A percentile compares a stretch with the other conserved stretches of the same genome.
phyloP scores from a whole-genome alignment of 1,284 basidiomycete genomes.

The Erythrobasidium hasegawianum region DNA sequence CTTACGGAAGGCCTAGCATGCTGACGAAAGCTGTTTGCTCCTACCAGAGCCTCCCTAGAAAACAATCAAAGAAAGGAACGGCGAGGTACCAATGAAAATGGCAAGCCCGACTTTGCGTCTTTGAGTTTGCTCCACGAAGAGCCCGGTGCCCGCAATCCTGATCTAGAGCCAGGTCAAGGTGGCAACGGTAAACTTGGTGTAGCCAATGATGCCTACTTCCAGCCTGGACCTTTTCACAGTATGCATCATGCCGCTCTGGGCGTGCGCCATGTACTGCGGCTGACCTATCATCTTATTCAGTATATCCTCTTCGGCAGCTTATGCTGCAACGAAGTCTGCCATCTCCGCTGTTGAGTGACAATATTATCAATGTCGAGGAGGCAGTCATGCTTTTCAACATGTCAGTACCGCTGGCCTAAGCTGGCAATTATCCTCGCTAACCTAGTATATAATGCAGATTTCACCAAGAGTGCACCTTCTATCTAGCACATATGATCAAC shows the following conservation, averaged over 20 bases:
- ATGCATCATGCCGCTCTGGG: slow-evolving; percentile 25
- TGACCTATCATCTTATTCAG: slow-evolving; percentile 44
- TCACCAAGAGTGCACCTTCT: slow-evolving; percentile 38
- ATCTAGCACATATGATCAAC: slow-evolving; percentile 58
- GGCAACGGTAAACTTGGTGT: slow-evolving; percentile 35
- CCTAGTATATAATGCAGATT: neutral
- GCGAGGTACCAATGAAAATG: slow-evolving; percentile 1
- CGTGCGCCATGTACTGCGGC: neutral
- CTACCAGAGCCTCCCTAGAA: slow-evolving; percentile 64
- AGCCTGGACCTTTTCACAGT: slow-evolving; percentile 62
- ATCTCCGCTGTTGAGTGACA: slow-evolving; percentile 50
- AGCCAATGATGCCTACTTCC: slow-evolving; percentile 64
- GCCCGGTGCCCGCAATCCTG: neutral
- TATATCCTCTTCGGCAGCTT: slow-evolving; percentile 73
- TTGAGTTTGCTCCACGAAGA: slow-evolving; percentile 40
- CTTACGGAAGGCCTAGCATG: too few relatives aligned
- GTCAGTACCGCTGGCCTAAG: slow-evolving; percentile 6
- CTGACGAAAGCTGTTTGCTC: neutral
- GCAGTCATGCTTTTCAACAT: slow-evolving; percentile 43
- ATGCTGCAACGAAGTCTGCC: slow-evolving; percentile 70
- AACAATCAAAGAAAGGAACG: slow-evolving; percentile 58
- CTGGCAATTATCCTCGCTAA: too few relatives aligned
- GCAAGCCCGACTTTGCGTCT: slow-evolving; percentile 23
- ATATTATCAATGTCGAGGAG: slow-evolving; percentile 50
- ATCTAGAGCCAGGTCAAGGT: slow-evolving; percentile 3